phyloP scores from a whole-genome alignment of 169 alveolate species.

The Eimeria praecox region DNA sequence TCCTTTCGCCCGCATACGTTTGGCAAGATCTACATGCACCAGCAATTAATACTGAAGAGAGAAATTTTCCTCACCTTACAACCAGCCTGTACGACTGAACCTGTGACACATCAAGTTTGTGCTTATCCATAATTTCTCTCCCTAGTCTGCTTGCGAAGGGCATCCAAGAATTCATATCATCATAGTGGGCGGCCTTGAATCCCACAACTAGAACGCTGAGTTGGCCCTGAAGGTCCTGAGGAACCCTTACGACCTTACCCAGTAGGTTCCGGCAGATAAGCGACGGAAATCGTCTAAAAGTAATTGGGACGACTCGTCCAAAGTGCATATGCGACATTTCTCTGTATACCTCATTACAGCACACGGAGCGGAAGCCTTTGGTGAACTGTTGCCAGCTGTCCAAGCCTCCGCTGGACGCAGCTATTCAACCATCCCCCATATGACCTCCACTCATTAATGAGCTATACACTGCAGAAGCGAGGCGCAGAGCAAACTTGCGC shows the following conservation, averaged over 20 bases:
- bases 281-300: constrained; percentile 72
- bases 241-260: constrained; percentile 67
- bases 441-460: not conserved
- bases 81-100: constrained; percentile 45
- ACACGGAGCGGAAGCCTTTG: not conserved
- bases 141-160: constrained; percentile 51
- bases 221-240: constrained; percentile 76
- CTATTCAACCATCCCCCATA: not conserved
- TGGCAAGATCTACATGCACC: not conserved
- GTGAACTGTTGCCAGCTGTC: constrained; percentile 10
- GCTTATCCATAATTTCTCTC: constrained; percentile 19
- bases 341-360: not conserved
- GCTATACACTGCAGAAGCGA: not conserved
- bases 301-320: constrained; percentile 77
- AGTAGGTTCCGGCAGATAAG: constrained; percentile 51
- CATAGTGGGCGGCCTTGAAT: constrained; percentile 74
- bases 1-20: not conserved
- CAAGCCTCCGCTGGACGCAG: constrained; percentile 19
- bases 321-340: constrained; percentile 75
- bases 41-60: not conserved
- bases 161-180: constrained; percentile 72
- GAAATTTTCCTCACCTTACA: constrained; percentile 24
- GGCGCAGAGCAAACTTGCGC: not conserved
- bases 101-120: constrained; percentile 21
- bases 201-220: constrained; percentile 76